Evolutionary conservation across 805 yeast genomes (phyloP).

Genomic region (Starmerella sp.): DNA sequence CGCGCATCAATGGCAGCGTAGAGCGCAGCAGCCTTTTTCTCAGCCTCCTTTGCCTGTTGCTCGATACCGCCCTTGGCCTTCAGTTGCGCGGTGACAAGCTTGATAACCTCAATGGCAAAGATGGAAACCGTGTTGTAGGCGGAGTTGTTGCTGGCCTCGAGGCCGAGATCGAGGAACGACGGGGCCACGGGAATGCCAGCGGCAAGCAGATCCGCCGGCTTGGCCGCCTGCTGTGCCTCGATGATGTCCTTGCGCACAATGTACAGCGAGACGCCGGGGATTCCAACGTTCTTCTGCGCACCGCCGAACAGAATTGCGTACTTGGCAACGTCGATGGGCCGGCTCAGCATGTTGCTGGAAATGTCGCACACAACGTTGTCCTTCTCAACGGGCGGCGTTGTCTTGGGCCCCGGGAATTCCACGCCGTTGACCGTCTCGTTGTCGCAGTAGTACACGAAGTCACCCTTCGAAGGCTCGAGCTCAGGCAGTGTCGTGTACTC

Average conservation of each 20-base stretch:
- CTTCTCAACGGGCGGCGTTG: constrained; percentile 36
- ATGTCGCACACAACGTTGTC: constrained; percentile 61
- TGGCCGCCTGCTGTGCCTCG: constrained; percentile 35
- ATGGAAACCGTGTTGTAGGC: constrained; percentile 95
- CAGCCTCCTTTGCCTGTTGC: constrained; percentile 46
- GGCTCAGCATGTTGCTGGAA: constrained; percentile 85
- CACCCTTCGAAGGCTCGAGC: constrained; percentile 49
- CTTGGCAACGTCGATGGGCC: constrained; percentile 65
- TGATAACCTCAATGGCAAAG: constrained; percentile 76
- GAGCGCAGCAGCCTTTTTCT: constrained; percentile 49
- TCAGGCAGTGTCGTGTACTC: constrained; percentile 60
- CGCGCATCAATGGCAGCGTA: constrained; percentile 56
- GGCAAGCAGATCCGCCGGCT: constrained; percentile 47
- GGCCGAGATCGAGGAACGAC: constrained; percentile 77
- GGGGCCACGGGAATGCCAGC: constrained; percentile 72
- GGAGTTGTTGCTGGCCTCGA: constrained; percentile 77
- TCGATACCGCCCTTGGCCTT: constrained; percentile 61
- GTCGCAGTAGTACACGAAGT: constrained; percentile 85
- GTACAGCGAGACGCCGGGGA: constrained; percentile 89
- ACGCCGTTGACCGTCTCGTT: constrained; percentile 96
- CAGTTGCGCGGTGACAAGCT: constrained; percentile 59
- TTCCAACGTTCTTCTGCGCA: constrained; percentile 95
- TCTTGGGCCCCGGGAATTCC: constrained; percentile 55
- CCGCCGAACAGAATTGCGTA: constrained; percentile 93
- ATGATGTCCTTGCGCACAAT: constrained; percentile 75